Conservation (phyloP, 768 basidiomycete genomes). For the Nidularia pulvinata region DNA sequence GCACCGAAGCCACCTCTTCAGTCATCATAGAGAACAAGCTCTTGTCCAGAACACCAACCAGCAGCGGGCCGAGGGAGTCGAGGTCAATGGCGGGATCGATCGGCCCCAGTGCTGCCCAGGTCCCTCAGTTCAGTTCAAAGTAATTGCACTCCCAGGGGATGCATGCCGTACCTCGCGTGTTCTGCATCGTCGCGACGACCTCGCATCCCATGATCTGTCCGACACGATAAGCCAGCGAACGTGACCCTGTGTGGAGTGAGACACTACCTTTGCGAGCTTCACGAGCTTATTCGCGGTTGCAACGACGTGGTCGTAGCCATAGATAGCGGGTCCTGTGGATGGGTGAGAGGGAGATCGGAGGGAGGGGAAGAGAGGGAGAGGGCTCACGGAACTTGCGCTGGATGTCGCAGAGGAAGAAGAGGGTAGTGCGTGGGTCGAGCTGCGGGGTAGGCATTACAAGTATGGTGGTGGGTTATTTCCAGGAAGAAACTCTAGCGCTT, state of each 20-base stretch:
- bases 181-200: conserved; percentile 85
- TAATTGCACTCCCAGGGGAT: not conserved
- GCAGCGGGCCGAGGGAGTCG: conserved; percentile 50
- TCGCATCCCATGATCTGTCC: conserved; percentile 61
- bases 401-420: conserved; percentile 85
- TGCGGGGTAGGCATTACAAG: conserved; percentile 15
- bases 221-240: not conserved
- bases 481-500: not conserved
- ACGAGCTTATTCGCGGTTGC: conserved; percentile 75
- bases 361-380: not conserved
- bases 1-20: conserved; percentile 54
- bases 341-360: not conserved
- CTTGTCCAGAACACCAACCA: conserved; percentile 70
- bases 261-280: conserved; percentile 63
- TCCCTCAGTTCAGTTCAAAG: not conserved
- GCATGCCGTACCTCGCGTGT: conserved; percentile 59
- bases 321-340: conserved; percentile 42
- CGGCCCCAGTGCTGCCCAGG: conserved; percentile 57
- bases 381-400: conserved; percentile 73
- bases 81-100: conserved; percentile 65
- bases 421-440: conserved; percentile 34
- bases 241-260: not conserved
- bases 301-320: conserved; percentile 72
- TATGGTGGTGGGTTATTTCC: not conserved
- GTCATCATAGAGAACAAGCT: conserved; percentile 87